phyloP scores from a whole-genome alignment of 2,329 filamentous ascomycete genomes.

The Diaporthe ilicicola region DNA sequence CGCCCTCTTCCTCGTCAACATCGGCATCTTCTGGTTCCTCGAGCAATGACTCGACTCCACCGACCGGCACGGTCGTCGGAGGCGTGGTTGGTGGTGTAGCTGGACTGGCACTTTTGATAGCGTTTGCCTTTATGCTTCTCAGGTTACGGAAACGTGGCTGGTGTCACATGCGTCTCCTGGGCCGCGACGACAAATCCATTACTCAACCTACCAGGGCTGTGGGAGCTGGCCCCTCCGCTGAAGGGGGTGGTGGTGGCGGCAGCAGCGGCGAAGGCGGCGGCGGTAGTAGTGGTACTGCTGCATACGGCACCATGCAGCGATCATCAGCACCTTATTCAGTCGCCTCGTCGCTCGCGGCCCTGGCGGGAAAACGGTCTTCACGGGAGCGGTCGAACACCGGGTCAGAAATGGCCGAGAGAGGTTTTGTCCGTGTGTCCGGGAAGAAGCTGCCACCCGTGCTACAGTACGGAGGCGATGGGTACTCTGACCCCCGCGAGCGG shows the following conservation, averaged over 20 bases:
- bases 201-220: slow-evolving; percentile 22
- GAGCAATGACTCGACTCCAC: slow-evolving; percentile 33
- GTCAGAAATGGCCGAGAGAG: slow-evolving; percentile 57
- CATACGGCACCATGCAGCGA: slow-evolving; percentile 54
- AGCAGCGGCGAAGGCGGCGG: slow-evolving; percentile 34
- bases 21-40: slow-evolving; percentile 36
- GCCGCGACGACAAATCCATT: slow-evolving; percentile 42
- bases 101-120: slow-evolving; percentile 63
- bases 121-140: slow-evolving; percentile 62
- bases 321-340: slow-evolving; percentile 55
- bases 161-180: slow-evolving; percentile 44
- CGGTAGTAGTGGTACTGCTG: slow-evolving; percentile 12
- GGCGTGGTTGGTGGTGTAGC: slow-evolving; percentile 67
- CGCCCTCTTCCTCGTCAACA: slow-evolving; percentile 38
- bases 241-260: slow-evolving; percentile 35
- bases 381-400: slow-evolving; percentile 42
- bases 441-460: slow-evolving; percentile 71
- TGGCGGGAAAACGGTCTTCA: slow-evolving; percentile 52
- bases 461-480: slow-evolving; percentile 69
- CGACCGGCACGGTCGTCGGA: slow-evolving; percentile 56
- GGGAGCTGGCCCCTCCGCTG: slow-evolving; percentile 24
- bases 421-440: slow-evolving; percentile 72
- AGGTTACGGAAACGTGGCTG: slow-evolving; percentile 60
- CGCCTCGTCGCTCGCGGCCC: slow-evolving; percentile 56
- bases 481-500: slow-evolving; percentile 57